These are phyloP conservation scores for Cyberlindnera mississippiensis DNA, from an alignment of 805 yeast species.

Conservation along the genomic window DNA sequence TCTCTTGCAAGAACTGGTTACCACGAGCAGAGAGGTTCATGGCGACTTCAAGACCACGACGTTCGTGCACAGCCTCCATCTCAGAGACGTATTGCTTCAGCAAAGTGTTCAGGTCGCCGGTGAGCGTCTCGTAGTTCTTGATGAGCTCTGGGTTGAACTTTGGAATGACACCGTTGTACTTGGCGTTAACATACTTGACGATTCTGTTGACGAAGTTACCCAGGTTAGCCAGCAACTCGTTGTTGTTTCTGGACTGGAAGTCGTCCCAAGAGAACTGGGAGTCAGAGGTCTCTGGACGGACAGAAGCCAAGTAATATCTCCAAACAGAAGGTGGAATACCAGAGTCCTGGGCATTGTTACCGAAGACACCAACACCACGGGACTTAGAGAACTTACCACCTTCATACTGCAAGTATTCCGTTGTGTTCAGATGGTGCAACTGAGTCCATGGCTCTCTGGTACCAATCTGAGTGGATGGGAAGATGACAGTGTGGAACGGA, in stretches of 20 bases:
- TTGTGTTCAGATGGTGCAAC: conserved; percentile 86
- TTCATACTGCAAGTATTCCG: conserved; percentile 96
- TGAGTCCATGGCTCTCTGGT: conserved; percentile 87
- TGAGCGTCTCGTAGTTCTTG: conserved; percentile 42
- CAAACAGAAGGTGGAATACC: conserved; percentile 91
- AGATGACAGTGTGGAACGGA: conserved; percentile 97
- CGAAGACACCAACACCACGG: conserved; percentile 97
- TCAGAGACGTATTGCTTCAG: conserved; percentile 59
- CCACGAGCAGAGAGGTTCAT: conserved; percentile 92
- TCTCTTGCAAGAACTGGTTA: conserved; percentile 92
- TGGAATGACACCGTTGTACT: conserved; percentile 90
- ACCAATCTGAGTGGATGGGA: conserved; percentile 91
- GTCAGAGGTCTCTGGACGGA: conserved; percentile 94
- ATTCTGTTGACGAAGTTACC: conserved; percentile 97
- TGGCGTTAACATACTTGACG: conserved; percentile 83
- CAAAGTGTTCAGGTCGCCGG: conserved; percentile 57
- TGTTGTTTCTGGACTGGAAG: conserved; percentile 89
- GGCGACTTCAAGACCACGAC: conserved; percentile 87
- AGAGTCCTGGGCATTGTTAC: conserved; percentile 93
- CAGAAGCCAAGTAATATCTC: conserved; percentile 91
- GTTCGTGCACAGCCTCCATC: conserved; percentile 75
- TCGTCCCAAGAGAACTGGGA: conserved; percentile 98
- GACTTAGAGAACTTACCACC: conserved; percentile 98
- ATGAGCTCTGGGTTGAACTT: conserved; percentile 46
- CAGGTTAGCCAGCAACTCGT: conserved; percentile 89